Evolutionary conservation across 2,329 filamentous ascomycete species (phyloP).

Genomic region (Cercospora beticola): DNA sequence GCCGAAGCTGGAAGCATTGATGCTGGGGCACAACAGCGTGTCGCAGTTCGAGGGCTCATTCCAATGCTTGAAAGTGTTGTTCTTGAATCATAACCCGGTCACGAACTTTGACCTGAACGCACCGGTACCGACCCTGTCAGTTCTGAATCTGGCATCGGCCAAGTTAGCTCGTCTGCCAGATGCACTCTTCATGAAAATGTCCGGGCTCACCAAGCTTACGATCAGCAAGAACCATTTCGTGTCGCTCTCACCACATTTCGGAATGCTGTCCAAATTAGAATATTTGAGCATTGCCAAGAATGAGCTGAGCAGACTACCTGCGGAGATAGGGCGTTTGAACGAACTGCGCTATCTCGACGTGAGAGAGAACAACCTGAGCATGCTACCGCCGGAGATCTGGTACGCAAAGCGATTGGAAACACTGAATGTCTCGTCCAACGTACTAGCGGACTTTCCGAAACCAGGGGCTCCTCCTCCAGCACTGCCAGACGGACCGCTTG

Average conservation of each 20-base stretch:
- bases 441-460: conserved; percentile 87
- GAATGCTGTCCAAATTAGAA: conserved; percentile 77
- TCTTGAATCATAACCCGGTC: conserved; percentile 91
- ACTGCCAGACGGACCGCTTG: conserved; percentile 39
- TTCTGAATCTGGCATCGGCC: conserved; percentile 84
- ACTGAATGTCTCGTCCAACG: conserved; percentile 92
- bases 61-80: conserved; percentile 75
- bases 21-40: conserved; percentile 88
- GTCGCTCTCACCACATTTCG: conserved; percentile 80
- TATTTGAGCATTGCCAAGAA: conserved; percentile 95
- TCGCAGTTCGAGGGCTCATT: conserved; percentile 91
- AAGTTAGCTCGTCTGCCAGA: conserved; percentile 88
- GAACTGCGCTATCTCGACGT: conserved; percentile 86
- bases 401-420: conserved; percentile 87
- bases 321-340: conserved; percentile 81
- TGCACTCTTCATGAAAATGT: conserved; percentile 81
- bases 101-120: conserved; percentile 85
- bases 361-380: conserved; percentile 87
- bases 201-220: conserved; percentile 81
- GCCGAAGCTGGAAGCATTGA: conserved; percentile 81
- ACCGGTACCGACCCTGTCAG: conserved; percentile 76
- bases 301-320: conserved; percentile 75
- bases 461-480: conserved; percentile 63
- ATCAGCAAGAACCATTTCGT: conserved; percentile 96
- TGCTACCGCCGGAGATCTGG: conserved; percentile 92